These are phyloP conservation scores for Pleomassaria siparia DNA, from an alignment of 2,329 filamentous ascomycete genomes.

Conservation along the genomic window DNA sequence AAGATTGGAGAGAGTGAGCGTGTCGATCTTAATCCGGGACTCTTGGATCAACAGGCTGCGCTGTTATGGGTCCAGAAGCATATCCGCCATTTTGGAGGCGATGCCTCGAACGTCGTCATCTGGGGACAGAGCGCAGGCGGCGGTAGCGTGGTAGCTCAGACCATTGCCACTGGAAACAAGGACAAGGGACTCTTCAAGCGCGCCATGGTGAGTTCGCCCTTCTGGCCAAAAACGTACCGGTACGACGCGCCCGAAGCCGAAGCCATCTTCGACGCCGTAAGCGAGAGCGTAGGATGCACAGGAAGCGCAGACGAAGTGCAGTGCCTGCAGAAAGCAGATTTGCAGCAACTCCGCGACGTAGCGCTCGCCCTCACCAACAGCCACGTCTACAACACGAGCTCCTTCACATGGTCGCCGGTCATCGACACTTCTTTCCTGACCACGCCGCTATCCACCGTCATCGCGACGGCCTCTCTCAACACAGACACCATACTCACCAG, in stretches of 20 bases:
- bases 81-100: slow-evolving; percentile 57
- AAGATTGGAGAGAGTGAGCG: slow-evolving; percentile 49
- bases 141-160: slow-evolving; percentile 56
- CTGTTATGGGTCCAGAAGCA: slow-evolving; percentile 58
- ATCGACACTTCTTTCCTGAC: slow-evolving; percentile 59
- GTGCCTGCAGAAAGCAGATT: slow-evolving; percentile 58
- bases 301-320: slow-evolving; percentile 45
- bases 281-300: slow-evolving; percentile 51
- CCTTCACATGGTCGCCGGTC: slow-evolving; percentile 63
- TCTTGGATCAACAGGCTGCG: slow-evolving; percentile 56
- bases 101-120: slow-evolving; percentile 55
- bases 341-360: slow-evolving; percentile 57
- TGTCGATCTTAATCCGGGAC: slow-evolving; percentile 53
- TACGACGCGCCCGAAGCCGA: slow-evolving; percentile 56
- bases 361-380: slow-evolving; percentile 51
- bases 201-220: slow-evolving; percentile 57
- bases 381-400: slow-evolving; percentile 57
- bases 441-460: slow-evolving; percentile 50
- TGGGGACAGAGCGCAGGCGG: slow-evolving; percentile 60
- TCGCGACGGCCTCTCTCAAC: slow-evolving; percentile 44
- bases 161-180: slow-evolving; percentile 51
- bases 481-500: slow-evolving; percentile 54
- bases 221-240: slow-evolving; percentile 61
- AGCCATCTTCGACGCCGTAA: slow-evolving; percentile 52
- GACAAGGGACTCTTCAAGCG: slow-evolving; percentile 51